Conservation (phyloP, 352 stramenopile genomes). For the Phytophthora melonis region DNA sequence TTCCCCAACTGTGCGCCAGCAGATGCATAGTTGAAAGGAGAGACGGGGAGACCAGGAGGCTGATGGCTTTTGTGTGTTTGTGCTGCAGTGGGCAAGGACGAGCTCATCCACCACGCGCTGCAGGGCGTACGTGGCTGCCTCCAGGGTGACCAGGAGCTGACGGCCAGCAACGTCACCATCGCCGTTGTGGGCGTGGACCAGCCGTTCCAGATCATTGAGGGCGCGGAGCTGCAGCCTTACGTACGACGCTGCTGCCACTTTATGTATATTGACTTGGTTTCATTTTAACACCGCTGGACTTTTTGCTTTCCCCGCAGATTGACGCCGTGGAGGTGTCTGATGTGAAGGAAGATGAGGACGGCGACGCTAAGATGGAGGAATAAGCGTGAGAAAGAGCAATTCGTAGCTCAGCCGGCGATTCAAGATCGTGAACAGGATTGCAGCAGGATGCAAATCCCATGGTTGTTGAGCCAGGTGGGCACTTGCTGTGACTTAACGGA, state of each 20-base stretch:
- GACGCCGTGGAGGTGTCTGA: constrained; percentile 88
- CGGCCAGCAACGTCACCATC: constrained; percentile 93
- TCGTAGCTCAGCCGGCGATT: constrained; percentile 11
- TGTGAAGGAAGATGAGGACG: constrained; percentile 81
- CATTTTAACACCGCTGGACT: constrained; percentile 6
- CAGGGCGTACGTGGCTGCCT: constrained; percentile 96
- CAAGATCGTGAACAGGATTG: constrained; percentile 10
- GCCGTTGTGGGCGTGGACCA: constrained; percentile 95
- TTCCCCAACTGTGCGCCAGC: constrained; percentile 86
- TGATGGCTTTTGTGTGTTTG: not conserved
- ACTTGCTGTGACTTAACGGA: constrained; percentile 12
- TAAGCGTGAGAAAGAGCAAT: constrained; percentile 40
- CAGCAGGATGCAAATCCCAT: constrained; percentile 7
- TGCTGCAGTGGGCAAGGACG: constrained; percentile 87
- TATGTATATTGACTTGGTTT: not conserved
- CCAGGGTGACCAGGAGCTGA: constrained; percentile 96
- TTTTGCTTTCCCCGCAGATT: constrained; percentile 55
- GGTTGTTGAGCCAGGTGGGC: constrained; percentile 7
- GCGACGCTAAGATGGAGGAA: constrained; percentile 86
- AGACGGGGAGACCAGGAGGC: not conserved
- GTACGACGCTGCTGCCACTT: constrained; percentile 53
- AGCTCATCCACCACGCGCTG: constrained; percentile 98
- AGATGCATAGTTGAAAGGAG: not conserved
- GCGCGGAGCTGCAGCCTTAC: constrained; percentile 94
- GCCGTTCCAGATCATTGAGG: constrained; percentile 95